These are phyloP conservation scores for Sporothrix sp. DNA, from an alignment of 2,329 filamentous ascomycete genomes.

Conservation along the genomic window DNA sequence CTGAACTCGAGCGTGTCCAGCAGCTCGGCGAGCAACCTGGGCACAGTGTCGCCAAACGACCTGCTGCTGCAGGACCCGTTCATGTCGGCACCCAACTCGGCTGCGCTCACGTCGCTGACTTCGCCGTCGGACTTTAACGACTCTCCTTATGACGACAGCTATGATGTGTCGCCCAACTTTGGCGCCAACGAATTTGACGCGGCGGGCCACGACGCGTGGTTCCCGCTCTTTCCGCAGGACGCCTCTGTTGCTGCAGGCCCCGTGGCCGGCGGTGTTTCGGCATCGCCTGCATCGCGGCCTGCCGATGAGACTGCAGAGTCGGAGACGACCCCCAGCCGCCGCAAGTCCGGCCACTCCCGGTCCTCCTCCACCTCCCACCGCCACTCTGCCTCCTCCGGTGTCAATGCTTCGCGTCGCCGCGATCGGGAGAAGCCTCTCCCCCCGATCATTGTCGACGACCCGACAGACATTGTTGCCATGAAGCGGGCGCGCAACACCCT, in stretches of 20 bases:
- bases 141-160: constrained; percentile 66
- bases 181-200: constrained; percentile 46
- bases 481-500: constrained; percentile 92
- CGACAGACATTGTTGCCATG: constrained; percentile 63
- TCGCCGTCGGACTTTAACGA: constrained; percentile 72
- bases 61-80: constrained; percentile 60
- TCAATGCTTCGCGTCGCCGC: constrained; percentile 57
- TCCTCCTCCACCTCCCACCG: constrained; percentile 28
- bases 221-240: constrained; percentile 59
- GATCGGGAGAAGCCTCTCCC: constrained; percentile 74
- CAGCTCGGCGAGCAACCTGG: constrained; percentile 44
- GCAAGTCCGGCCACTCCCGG: constrained; percentile 40
- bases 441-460: constrained; percentile 67
- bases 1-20: constrained; percentile 32
- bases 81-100: constrained; percentile 70
- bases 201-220: constrained; percentile 52
- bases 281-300: constrained; percentile 31
- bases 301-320: constrained; percentile 41
- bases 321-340: constrained; percentile 32
- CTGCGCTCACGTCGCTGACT: constrained; percentile 72
- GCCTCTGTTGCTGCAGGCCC: background rate
- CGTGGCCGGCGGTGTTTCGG: constrained; percentile 21
- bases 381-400: constrained; percentile 60
- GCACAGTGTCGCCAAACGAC: constrained; percentile 78
- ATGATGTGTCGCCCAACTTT: constrained; percentile 72